Conservation (phyloP, 805 yeast genomes). For the Candida chauliodis region DNA sequence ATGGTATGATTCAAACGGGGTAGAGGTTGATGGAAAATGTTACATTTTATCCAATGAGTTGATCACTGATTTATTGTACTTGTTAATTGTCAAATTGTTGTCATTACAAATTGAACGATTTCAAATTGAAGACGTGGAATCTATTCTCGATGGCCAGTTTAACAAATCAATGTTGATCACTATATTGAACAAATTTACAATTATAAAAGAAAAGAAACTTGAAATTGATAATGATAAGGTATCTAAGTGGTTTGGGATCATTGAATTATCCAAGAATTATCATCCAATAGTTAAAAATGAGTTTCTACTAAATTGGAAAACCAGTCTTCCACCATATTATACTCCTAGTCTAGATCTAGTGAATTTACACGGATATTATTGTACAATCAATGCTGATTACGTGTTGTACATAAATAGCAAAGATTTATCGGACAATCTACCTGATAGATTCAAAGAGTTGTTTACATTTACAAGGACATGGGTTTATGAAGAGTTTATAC, state of each 20-base stretch:
- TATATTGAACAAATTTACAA: constrained; percentile 46
- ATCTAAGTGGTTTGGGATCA: constrained; percentile 62
- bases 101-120: constrained; percentile 13
- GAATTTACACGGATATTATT: constrained; percentile 54
- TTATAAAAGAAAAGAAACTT: constrained; percentile 17
- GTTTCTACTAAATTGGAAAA: constrained; percentile 61
- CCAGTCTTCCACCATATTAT: constrained; percentile 59
- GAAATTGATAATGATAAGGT: constrained; percentile 42
- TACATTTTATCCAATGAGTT: constrained; percentile 24
- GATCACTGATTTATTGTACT: constrained; percentile 24
- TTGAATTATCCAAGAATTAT: constrained; percentile 33
- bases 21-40: constrained; percentile 45
- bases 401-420: constrained; percentile 53
- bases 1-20: constrained; percentile 58
- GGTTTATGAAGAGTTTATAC: constrained; percentile 39
- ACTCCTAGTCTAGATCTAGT: constrained; percentile 55
- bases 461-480: constrained; percentile 29
- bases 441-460: constrained; percentile 26
- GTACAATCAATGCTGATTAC: constrained; percentile 40
- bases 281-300: constrained; percentile 41
- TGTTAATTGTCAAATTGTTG: constrained; percentile 25
- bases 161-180: constrained; percentile 44
- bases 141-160: background rate
- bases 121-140: constrained; percentile 5
- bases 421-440: constrained; percentile 40